These are phyloP conservation scores for Funneliformis caledonium DNA, from an alignment of 371 early-diverging fungal species.

Conservation along the genomic window DNA sequence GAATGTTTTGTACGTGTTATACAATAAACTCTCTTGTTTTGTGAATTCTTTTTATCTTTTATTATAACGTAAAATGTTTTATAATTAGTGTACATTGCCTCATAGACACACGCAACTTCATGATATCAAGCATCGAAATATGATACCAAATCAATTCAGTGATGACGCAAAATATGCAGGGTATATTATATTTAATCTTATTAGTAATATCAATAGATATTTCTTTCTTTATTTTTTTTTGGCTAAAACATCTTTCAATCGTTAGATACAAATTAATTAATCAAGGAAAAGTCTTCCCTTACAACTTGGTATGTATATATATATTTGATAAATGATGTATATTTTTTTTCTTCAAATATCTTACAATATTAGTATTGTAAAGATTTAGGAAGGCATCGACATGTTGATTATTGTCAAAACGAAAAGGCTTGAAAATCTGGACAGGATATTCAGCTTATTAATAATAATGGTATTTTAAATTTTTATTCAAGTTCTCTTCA, in stretches of 20 bases:
- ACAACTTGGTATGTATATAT: conserved; percentile 13
- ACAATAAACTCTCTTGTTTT: too few relatives aligned
- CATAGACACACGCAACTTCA: conserved; percentile 40
- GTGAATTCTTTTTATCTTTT: not conserved
- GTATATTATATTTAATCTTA: conserved; percentile 2
- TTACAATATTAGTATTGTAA: conserved; percentile 1
- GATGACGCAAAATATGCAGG: conserved; percentile 19
- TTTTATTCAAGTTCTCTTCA: not conserved
- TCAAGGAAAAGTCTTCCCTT: conserved; percentile 11
- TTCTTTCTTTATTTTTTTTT: not conserved
- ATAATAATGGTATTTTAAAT: not conserved
- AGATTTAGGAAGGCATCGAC: conserved; percentile 40
- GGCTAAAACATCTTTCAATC: not conserved
- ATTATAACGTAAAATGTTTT: not conserved
- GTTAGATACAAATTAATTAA: conserved; percentile 13
- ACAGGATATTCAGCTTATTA: not conserved
- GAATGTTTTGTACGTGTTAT: conserved; percentile 18
- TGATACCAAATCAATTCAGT: conserved; percentile 3
- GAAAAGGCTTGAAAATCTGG: conserved; percentile 20
- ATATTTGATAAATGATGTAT: not conserved
- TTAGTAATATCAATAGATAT: not conserved
- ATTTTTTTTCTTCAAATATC: not conserved
- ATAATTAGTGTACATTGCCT: conserved; percentile 35
- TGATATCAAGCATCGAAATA: conserved; percentile 43
- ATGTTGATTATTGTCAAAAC: conserved; percentile 43